Conservation (phyloP, 441 rosid genomes). For the Lepidium campestre region DNA sequence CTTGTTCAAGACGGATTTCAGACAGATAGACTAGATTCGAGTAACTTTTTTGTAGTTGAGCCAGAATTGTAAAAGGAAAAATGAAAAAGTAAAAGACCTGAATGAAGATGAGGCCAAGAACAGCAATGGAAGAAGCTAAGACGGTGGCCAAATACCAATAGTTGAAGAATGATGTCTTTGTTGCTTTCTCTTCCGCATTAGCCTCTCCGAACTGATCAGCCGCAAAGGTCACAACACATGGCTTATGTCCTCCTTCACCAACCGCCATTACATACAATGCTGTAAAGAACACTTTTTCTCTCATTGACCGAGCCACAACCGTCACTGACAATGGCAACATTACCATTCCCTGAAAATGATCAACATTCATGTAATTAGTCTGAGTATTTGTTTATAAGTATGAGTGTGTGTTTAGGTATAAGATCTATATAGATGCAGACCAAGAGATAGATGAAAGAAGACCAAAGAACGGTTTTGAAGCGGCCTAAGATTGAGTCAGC, state of each 20-base stretch:
- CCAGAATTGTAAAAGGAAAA: too few relatives aligned
- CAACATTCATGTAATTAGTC: background rate
- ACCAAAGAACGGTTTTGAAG: constrained; percentile 63
- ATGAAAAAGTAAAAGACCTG: constrained; percentile 40
- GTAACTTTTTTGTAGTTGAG: too few relatives aligned
- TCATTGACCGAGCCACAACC: constrained; percentile 28
- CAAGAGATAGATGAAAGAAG: constrained; percentile 50
- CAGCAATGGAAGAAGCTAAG: constrained; percentile 45
- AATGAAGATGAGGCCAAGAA: constrained; percentile 48
- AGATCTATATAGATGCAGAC: constrained; percentile 18
- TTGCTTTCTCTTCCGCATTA: constrained; percentile 46
- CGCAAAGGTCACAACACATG: constrained; percentile 87
- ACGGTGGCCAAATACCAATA: constrained; percentile 79
- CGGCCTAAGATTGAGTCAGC: constrained; percentile 91
- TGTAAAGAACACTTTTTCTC: constrained; percentile 46
- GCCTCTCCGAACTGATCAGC: constrained; percentile 82
- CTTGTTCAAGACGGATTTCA: too few relatives aligned
- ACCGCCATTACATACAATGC: constrained; percentile 64
- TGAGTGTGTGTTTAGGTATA: background rate
- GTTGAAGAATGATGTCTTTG: constrained; percentile 86
- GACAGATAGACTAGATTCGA: too few relatives aligned
- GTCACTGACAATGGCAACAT: constrained; percentile 63
- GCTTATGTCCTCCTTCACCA: constrained; percentile 96
- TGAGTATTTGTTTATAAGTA: background rate
- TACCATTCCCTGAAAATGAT: constrained; percentile 54